phyloP scores from a whole-genome alignment of 768 basidiomycete species.

The Phanerodontia chrysosporium region DNA sequence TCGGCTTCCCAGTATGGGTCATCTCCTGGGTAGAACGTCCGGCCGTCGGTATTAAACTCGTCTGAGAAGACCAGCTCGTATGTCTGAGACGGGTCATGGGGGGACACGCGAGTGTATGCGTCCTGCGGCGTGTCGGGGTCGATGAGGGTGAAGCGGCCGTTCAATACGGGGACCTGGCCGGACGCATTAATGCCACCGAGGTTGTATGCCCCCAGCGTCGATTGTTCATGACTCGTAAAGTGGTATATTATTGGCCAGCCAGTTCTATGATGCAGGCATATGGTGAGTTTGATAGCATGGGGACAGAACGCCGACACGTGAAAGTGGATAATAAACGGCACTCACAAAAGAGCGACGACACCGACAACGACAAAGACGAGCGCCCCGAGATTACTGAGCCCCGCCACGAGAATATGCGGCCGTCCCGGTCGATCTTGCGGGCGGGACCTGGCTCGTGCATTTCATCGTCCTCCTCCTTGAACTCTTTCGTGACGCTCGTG shows the following conservation, averaged over 20 bases:
- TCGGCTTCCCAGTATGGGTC: constrained; percentile 90
- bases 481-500: constrained; percentile 21
- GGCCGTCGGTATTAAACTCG: constrained; percentile 78
- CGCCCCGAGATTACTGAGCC: constrained; percentile 39
- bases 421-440: constrained; percentile 28
- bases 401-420: constrained; percentile 33
- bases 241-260: constrained; percentile 34
- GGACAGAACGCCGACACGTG: not conserved
- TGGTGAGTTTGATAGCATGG: not conserved
- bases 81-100: constrained; percentile 42
- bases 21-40: constrained; percentile 79
- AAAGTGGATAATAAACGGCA: not conserved
- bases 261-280: constrained; percentile 19
- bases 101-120: constrained; percentile 50
- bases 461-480: constrained; percentile 36
- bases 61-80: constrained; percentile 81
- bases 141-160: constrained; percentile 54
- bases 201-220: constrained; percentile 36
- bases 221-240: constrained; percentile 18
- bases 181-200: constrained; percentile 44
- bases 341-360: constrained; percentile 26
- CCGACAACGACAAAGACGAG: constrained; percentile 31
- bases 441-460: constrained; percentile 32
- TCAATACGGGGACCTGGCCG: constrained; percentile 40
- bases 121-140: constrained; percentile 70